Percentiles rank a stretch among this genome's conserved stretches.
phyloP scores from a whole-genome alignment of 2,329 filamentous ascomycete species.

The Blumeria graminis region DNA sequence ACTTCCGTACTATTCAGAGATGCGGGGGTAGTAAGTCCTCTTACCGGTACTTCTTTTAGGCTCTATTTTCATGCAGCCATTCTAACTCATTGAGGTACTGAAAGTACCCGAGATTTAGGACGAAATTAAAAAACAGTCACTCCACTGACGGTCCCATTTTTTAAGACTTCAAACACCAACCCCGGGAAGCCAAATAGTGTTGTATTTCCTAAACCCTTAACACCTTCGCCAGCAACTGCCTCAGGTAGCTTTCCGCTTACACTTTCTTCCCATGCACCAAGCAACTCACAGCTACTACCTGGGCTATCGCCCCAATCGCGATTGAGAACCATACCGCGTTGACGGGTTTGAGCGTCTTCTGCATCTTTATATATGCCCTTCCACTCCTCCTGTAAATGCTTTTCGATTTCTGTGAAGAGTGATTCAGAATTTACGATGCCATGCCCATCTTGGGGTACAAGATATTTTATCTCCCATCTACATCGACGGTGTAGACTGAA shows the following conservation, averaged over 20 bases:
- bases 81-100: no score
- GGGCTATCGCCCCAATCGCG: slow-evolving; percentile 80
- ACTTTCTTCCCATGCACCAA: slow-evolving; percentile 70
- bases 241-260: slow-evolving; percentile 19
- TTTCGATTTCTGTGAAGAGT: slow-evolving; percentile 48
- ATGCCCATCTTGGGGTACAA: slow-evolving; percentile 20
- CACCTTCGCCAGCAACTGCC: slow-evolving; percentile 23
- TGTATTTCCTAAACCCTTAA: slow-evolving; percentile 41
- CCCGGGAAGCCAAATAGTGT: slow-evolving; percentile 87
- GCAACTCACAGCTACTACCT: slow-evolving; percentile 59
- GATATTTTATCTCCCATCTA: slow-evolving; percentile 54
- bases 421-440: slow-evolving; percentile 32
- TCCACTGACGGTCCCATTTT: slow-evolving; percentile 73
- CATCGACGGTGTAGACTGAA: slow-evolving; percentile 87
- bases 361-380: slow-evolving; percentile 35
- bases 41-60: no score
- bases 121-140: slow-evolving; percentile 53
- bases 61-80: no score
- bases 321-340: slow-evolving; percentile 69
- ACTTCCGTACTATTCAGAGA: no score
- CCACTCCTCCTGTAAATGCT: slow-evolving; percentile 44
- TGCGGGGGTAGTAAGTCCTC: no score
- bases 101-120: background rate
- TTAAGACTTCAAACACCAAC: slow-evolving; percentile 82
- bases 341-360: slow-evolving; percentile 25